These are phyloP conservation scores for Cercospora sp. DNA, from an alignment of 2,329 filamentous ascomycete species.

Conservation along the genomic window DNA sequence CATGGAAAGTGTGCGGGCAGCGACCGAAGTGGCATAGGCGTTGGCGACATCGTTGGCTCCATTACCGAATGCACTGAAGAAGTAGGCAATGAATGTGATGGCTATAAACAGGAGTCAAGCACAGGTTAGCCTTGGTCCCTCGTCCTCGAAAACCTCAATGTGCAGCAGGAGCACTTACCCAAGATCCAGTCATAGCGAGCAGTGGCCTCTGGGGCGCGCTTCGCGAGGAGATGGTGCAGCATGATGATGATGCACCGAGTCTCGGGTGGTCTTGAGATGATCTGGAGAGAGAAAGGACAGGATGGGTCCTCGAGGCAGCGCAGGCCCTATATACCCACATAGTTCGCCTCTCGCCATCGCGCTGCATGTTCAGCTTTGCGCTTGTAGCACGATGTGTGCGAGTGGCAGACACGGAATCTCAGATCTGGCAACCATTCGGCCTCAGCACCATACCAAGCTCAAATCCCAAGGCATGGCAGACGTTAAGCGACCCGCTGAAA, in stretches of 20 bases:
- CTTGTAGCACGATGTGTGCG: neutral
- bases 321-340: neutral
- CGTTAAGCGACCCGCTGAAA: neutral
- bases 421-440: neutral
- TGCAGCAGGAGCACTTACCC: neutral
- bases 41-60: conserved; percentile 58
- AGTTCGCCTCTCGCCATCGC: neutral
- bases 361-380: neutral
- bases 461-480: neutral
- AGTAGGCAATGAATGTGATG: conserved; percentile 62
- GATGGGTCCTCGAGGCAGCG: no score
- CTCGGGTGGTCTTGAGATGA: no score
- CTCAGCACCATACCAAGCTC: neutral
- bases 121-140: no score
- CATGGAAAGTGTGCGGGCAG: conserved; percentile 54
- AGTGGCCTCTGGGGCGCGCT: neutral
- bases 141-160: no score
- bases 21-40: conserved; percentile 54
- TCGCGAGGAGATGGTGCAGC: neutral
- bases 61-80: conserved; percentile 63
- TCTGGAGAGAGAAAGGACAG: no score
- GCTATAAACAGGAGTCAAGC: conserved; percentile 42
- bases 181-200: conserved; percentile 1
- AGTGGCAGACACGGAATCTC: neutral
- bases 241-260: no score